phyloP scores from a whole-genome alignment of 2,329 filamentous ascomycete genomes.

The Beauveria sp. region DNA sequence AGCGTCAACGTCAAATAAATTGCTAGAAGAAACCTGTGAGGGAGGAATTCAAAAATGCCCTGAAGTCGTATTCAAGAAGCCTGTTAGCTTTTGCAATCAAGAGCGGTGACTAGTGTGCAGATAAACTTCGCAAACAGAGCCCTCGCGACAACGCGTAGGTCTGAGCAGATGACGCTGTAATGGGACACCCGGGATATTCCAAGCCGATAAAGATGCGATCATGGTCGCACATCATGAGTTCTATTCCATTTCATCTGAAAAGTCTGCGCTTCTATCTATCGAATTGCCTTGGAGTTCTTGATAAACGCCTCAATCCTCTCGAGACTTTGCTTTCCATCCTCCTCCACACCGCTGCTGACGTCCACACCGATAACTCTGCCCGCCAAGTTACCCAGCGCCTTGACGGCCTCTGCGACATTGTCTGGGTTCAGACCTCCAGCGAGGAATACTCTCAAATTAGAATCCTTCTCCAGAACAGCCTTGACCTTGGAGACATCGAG shows the following conservation, averaged over 20 bases:
- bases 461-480: conserved; percentile 56
- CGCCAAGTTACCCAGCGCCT: conserved; percentile 50
- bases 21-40: neutral
- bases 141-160: neutral
- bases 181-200: neutral
- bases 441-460: conserved; percentile 66
- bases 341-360: conserved; percentile 90
- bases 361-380: conserved; percentile 74
- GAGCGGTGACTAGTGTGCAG: neutral
- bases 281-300: conserved; percentile 58
- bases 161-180: too few relatives aligned
- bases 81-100: neutral
- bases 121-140: neutral
- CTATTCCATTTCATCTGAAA: neutral
- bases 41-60: neutral
- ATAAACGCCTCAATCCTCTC: conserved; percentile 78
- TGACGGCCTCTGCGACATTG: conserved; percentile 65
- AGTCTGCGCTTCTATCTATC: conserved; percentile 24
- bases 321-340: conserved; percentile 70
- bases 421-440: conserved; percentile 78
- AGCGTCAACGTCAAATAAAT: neutral
- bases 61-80: neutral
- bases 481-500: conserved; percentile 67
- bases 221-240: neutral
- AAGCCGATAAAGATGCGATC: neutral